Conservation (phyloP, 164 flowering plant species). For the Pachysandra terminalis region DNA sequence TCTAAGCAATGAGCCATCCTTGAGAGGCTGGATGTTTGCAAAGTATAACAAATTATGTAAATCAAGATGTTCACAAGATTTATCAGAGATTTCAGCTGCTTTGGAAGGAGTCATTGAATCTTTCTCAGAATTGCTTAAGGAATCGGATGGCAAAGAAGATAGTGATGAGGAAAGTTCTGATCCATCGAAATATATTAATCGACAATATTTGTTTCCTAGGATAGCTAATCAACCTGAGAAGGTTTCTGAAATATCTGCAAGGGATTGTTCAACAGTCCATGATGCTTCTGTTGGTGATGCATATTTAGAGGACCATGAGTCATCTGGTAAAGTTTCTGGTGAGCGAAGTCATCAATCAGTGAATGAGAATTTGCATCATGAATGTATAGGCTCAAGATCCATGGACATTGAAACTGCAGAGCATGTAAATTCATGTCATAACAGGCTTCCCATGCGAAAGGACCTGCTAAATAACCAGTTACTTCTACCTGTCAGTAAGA, state of each 20-base stretch:
- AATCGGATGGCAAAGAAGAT: slow-evolving; percentile 38
- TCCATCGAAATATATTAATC: slow-evolving; percentile 32
- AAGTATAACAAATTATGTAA: slow-evolving; percentile 49
- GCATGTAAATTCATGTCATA: slow-evolving; percentile 30
- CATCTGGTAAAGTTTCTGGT: slow-evolving; percentile 31
- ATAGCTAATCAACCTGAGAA: slow-evolving; percentile 34
- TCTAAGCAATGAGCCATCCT: slow-evolving; percentile 51
- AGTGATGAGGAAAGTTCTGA: slow-evolving; percentile 39
- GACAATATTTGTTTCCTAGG: slow-evolving; percentile 31
- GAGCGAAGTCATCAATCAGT: slow-evolving; percentile 29
- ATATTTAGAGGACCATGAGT: slow-evolving; percentile 16
- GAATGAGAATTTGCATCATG: slow-evolving; percentile 31
- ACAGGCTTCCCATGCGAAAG: slow-evolving; percentile 37
- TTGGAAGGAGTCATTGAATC: slow-evolving; percentile 50
- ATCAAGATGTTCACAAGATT: slow-evolving; percentile 37
- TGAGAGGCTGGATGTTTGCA: slow-evolving; percentile 54
- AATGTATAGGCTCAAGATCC: slow-evolving; percentile 38
- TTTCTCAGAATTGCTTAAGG: slow-evolving; percentile 26
- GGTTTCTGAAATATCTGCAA: slow-evolving; percentile 34
- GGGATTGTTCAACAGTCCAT: slow-evolving; percentile 22
- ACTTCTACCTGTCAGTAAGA: slow-evolving; percentile 47
- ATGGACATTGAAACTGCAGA: slow-evolving; percentile 38
- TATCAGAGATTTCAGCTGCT: slow-evolving; percentile 43
- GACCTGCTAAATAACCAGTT: slow-evolving; percentile 31
- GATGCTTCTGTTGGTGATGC: slow-evolving; percentile 25